phyloP scores from a whole-genome alignment of 2,329 filamentous ascomycete species.

The Pezicula rhizophila region DNA sequence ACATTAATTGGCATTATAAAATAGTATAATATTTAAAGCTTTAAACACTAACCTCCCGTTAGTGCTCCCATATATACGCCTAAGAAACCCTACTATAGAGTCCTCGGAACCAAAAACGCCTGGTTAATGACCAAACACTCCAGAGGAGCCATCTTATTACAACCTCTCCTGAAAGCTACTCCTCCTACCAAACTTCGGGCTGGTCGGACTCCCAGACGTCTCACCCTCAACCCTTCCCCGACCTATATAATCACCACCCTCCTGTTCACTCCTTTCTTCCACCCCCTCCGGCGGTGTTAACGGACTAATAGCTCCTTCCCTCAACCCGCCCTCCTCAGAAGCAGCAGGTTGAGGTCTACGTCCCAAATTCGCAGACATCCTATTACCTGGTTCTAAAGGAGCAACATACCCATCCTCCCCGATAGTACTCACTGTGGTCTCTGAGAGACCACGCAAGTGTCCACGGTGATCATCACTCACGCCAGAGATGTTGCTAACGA shows the following conservation, averaged over 20 bases:
- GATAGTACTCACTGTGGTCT: constrained; percentile 19
- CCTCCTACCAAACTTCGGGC: constrained; percentile 10
- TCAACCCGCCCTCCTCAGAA: background rate
- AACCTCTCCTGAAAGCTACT: constrained; percentile 23
- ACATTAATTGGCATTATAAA: too few relatives aligned
- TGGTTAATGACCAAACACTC: too few relatives aligned
- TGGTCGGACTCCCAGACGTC: too few relatives aligned
- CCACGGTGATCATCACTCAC: constrained; percentile 13
- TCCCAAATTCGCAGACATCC: background rate
- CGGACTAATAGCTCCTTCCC: constrained; percentile 11
- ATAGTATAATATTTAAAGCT: too few relatives aligned
- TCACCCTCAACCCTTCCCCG: background rate
- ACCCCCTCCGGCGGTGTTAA: constrained; percentile 14
- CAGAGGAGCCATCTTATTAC: background rate
- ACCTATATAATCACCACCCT: constrained; percentile 15
- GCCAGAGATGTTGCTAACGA: constrained; percentile 12
- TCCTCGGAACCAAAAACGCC: too few relatives aligned
- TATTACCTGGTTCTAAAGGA: constrained; percentile 1
- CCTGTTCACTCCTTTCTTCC: background rate
- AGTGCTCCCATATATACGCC: too few relatives aligned
- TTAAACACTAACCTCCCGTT: too few relatives aligned
- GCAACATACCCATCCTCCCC: constrained; percentile 8
- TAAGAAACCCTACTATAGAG: too few relatives aligned
- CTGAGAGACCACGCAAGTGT: constrained; percentile 21
- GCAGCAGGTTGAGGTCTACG: background rate